A percentile compares a stretch with the other conserved stretches of the same genome.
phyloP scores from a whole-genome alignment of 257 asterid species.

The Solanum dulcamara region DNA sequence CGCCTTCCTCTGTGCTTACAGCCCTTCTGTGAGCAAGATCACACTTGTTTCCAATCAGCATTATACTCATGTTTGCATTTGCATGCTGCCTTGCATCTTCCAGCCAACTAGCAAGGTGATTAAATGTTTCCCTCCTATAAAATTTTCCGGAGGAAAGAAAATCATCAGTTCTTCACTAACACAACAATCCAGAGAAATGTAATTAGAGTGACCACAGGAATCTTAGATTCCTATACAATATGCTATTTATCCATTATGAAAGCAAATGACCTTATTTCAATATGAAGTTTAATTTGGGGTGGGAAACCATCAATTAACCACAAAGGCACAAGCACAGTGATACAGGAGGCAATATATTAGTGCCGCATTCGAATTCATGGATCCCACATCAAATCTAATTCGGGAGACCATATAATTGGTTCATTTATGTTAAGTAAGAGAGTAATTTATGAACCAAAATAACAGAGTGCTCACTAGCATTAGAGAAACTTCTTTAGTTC shows the following conservation, averaged over 20 bases:
- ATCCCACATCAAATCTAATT: background rate
- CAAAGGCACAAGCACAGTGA: background rate
- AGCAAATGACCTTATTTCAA: background rate
- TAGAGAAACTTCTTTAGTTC: background rate
- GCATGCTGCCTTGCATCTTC: conserved; percentile 70
- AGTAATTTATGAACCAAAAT: background rate
- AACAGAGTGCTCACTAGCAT: background rate
- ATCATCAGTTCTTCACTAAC: background rate
- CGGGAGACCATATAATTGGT: background rate
- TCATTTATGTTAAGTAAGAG: background rate
- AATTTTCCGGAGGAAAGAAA: background rate
- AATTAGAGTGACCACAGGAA: background rate
- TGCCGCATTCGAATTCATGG: background rate
- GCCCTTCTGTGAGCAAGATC: conserved; percentile 81
- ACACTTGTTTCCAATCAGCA: conserved; percentile 72
- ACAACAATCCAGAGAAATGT: background rate
- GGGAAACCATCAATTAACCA: background rate
- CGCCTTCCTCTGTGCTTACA: conserved; percentile 79
- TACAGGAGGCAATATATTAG: background rate
- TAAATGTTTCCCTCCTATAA: conserved; percentile 17
- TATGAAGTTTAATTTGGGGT: background rate
- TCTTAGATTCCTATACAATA: background rate
- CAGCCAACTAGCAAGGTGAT: conserved; percentile 25
- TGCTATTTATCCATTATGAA: background rate
- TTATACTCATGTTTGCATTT: conserved; percentile 59